phyloP scores from a whole-genome alignment of 805 yeast genomes.

The Naumovozyma castellii region DNA sequence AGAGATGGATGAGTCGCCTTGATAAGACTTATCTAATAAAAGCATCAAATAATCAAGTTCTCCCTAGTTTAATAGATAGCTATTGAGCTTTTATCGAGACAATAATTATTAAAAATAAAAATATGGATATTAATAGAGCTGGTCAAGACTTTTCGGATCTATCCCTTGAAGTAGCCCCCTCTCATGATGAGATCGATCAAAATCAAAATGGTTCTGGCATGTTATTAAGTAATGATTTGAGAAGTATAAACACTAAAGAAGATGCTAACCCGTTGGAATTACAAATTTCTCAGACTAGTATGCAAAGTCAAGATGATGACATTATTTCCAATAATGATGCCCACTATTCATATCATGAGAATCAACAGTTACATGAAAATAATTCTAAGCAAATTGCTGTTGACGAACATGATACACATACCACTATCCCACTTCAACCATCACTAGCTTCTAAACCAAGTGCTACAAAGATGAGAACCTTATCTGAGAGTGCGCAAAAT shows the following conservation, averaged over 20 bases:
- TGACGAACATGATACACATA: conserved; percentile 14
- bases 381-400: conserved; percentile 26
- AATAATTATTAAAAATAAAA: too few species aligned
- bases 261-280: not conserved
- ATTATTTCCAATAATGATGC: conserved; percentile 13
- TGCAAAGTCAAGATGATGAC: conserved; percentile 3
- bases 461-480: conserved; percentile 8
- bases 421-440: conserved; percentile 14
- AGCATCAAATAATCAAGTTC: too few species aligned
- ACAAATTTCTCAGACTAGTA: not conserved
- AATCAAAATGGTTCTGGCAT: conserved; percentile 11
- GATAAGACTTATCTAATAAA: too few species aligned
- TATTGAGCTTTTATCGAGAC: too few species aligned
- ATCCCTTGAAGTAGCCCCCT: conserved; percentile 23
- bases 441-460: conserved; percentile 5
- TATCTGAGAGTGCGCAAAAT: conserved; percentile 21
- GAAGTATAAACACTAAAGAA: not conserved
- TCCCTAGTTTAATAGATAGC: too few species aligned
- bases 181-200: conserved; percentile 17
- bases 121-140: conserved; percentile 5
- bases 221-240: conserved; percentile 7
- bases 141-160: conserved; percentile 10
- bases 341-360: conserved; percentile 28
- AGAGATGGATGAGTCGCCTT: too few species aligned
- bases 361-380: conserved; percentile 23